Evolutionary conservation across 768 basidiomycete species (phyloP).

Genomic region (Rhizopogon vulgaris): DNA sequence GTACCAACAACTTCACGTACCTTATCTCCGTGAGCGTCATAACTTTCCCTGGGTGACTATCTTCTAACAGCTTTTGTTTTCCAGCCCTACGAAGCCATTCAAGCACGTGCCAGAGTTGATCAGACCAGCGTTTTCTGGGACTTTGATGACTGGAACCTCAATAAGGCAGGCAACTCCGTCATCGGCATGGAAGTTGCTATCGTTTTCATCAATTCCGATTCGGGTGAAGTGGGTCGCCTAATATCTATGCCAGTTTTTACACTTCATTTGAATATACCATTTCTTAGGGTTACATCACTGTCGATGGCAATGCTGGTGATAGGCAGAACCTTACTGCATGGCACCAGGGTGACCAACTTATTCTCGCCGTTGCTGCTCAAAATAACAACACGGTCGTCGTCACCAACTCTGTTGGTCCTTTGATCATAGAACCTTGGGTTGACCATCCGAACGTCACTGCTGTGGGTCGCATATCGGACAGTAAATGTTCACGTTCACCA

Average conservation of each 20-base stretch:
- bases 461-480: conserved; percentile 37
- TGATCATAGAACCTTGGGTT: conserved; percentile 65
- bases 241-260: not conserved
- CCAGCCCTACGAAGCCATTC: conserved; percentile 78
- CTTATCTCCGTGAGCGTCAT: conserved; percentile 55
- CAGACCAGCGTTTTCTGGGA: conserved; percentile 62
- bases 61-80: not conserved
- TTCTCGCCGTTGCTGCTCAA: conserved; percentile 55
- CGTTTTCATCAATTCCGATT: conserved; percentile 79
- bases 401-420: conserved; percentile 71
- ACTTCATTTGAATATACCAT: not conserved
- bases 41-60: not conserved
- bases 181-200: conserved; percentile 56
- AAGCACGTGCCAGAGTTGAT: conserved; percentile 60
- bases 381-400: conserved; percentile 79
- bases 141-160: conserved; percentile 63
- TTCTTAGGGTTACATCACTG: conserved; percentile 45
- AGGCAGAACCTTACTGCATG: conserved; percentile 37
- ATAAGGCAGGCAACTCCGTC: conserved; percentile 40
- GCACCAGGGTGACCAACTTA: conserved; percentile 29
- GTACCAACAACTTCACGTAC: conserved; percentile 72
- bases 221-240: conserved; percentile 53
- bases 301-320: conserved; percentile 45
- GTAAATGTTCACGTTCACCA: not conserved
- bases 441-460: conserved; percentile 68